Conservation (phyloP, 2,329 filamentous ascomycete genomes). For the Gliomastix tumulicola region DNA sequence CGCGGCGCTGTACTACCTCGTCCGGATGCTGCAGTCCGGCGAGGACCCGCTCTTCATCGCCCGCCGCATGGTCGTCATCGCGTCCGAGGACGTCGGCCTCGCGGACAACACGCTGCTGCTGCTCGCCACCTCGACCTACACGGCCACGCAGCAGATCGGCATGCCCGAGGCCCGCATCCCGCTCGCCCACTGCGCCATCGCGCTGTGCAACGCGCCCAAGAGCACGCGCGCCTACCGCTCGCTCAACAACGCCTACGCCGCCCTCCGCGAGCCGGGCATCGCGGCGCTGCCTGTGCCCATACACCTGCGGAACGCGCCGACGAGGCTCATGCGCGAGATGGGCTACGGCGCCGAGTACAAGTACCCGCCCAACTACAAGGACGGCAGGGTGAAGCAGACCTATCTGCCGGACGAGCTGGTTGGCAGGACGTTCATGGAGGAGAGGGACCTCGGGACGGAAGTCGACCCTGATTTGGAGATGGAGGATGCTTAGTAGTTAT, state of each 20-base stretch:
- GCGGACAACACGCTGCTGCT: conserved; percentile 80
- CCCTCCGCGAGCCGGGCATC: conserved; percentile 75
- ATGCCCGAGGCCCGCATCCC: conserved; percentile 94
- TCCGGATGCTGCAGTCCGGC: conserved; percentile 89
- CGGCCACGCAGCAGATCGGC: conserved; percentile 85
- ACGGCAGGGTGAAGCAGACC: conserved; percentile 77
- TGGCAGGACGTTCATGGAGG: conserved; percentile 70
- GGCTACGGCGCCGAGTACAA: conserved; percentile 91
- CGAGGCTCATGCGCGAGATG: conserved; percentile 84
- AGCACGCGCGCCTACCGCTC: conserved; percentile 81
- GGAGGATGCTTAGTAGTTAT: conserved; percentile 17
- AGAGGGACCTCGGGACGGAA: conserved; percentile 69
- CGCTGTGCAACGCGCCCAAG: conserved; percentile 75
- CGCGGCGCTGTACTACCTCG: conserved; percentile 88
- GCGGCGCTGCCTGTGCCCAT: conserved; percentile 76
- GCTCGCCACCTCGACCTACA: conserved; percentile 79
- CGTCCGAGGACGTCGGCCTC: conserved; percentile 86
- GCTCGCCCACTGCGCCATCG: conserved; percentile 79
- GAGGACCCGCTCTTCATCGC: conserved; percentile 93
- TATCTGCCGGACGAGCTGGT: conserved; percentile 77
- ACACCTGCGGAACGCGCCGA: conserved; percentile 88
- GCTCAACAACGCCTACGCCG: conserved; percentile 71
- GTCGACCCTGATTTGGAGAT: conserved; percentile 62
- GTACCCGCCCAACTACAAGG: conserved; percentile 85
- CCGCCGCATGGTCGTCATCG: conserved; percentile 87